phyloP scores from a whole-genome alignment of 768 basidiomycete genomes.

The Lenzites betulinus region DNA sequence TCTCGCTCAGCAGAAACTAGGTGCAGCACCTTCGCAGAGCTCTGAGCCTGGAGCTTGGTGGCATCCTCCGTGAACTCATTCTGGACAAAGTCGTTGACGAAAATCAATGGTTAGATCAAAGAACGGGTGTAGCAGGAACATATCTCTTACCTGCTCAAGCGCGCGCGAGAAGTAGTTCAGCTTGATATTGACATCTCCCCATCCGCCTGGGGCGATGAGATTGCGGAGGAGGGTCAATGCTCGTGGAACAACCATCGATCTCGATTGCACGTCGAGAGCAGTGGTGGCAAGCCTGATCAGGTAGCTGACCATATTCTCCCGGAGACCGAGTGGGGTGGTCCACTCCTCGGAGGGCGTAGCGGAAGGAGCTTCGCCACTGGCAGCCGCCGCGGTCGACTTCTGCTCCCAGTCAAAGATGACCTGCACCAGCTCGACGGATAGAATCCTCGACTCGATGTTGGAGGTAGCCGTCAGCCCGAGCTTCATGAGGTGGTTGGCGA shows the following conservation, averaged over 20 bases:
- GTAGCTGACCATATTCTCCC: constrained; percentile 94
- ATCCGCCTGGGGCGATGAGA: constrained; percentile 81
- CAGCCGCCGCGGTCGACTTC: constrained; percentile 40
- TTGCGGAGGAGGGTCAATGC: constrained; percentile 68
- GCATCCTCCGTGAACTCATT: constrained; percentile 70
- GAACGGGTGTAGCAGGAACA: neutral
- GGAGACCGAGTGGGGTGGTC: constrained; percentile 75
- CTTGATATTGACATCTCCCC: constrained; percentile 91
- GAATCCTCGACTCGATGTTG: constrained; percentile 75
- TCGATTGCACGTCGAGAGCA: constrained; percentile 52
- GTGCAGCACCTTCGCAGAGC: constrained; percentile 86
- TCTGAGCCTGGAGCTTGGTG: constrained; percentile 66
- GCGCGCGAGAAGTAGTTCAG: constrained; percentile 86
- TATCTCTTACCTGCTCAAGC: constrained; percentile 67
- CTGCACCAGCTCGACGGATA: constrained; percentile 90
- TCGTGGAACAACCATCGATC: constrained; percentile 54
- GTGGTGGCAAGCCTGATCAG: constrained; percentile 88
- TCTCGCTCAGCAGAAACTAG: constrained; percentile 82
- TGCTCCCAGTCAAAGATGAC: constrained; percentile 95
- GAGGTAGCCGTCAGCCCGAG: constrained; percentile 77
- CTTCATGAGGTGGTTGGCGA: constrained; percentile 87
- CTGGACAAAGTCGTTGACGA: constrained; percentile 41
- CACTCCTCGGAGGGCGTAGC: constrained; percentile 39
- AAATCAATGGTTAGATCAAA: neutral
- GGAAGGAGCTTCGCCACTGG: constrained; percentile 17